Evolutionary conservation across 2,329 filamentous ascomycete species (phyloP), one percentile per base, ranked within the genome.

Genomic region (Nemania sp.): DNA sequence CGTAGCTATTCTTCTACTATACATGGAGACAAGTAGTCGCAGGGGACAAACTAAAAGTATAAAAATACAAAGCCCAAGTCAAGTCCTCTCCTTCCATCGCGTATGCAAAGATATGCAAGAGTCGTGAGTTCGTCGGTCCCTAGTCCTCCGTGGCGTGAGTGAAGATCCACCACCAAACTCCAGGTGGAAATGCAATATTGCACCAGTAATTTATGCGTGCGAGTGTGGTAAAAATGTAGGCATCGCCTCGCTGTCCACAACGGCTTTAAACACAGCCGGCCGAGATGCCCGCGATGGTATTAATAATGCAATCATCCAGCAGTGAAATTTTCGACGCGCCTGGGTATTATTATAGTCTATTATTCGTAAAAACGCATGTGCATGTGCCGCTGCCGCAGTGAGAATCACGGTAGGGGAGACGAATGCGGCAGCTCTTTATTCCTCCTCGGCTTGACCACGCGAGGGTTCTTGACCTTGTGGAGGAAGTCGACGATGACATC

Each of bases 401-500:
- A 5, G 11, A 11, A 11, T 72, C 54, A 74, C 43, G 73, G 73
- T 39, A 74, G 69, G 11, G 73, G 72, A 45, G 72, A 71, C 17
- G 72, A 72, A 57, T 74, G 73, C 17, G 73, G 73, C 58, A 57
- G 42, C 17, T 69, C 65, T 57, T 73, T 74, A 43, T 70, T 72
- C 61, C 69, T 73, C 32, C 63, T 67, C 18, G 68, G 68, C 71
- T 72, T 78, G 76, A 68, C 64, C 2, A 77, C 66, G 18, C 84
- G 83, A 63, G 86, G 80, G 65, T 82, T 83, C 71, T 83, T 81
- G 32, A 90, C 82, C 71, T 87, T 90, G 80, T 91, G 90, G 63
- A 92, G 80, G 72, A 92, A 86, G 65, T 90, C 89, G 58, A 93
- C 89, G 59, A 95, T 89, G 66, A 92, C 88, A 69, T 95, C 91